Conservation (phyloP, 2,329 filamentous ascomycete genomes). For the Fusarium sororula region DNA sequence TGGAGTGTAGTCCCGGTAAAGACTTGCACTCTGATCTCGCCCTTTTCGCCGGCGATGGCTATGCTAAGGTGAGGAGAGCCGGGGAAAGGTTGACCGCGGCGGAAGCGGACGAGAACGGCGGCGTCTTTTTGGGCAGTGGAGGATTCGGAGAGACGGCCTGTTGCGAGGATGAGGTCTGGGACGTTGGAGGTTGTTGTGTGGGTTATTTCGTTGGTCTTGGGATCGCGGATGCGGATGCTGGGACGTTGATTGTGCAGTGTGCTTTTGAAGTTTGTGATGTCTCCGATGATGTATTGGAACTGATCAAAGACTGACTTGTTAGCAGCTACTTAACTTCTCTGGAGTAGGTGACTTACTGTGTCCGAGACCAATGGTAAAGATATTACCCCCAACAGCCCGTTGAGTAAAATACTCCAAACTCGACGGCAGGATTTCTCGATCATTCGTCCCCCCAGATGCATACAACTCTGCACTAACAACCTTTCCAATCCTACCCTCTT, state of each 20-base stretch:
- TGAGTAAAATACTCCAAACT: conserved; percentile 59
- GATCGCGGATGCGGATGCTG: conserved; percentile 48
- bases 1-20: conserved; percentile 42
- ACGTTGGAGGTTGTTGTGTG: conserved; percentile 51
- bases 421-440: conserved; percentile 45
- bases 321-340: not conserved
- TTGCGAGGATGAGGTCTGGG: conserved; percentile 53
- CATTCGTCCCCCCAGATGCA: conserved; percentile 49
- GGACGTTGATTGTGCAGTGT: conserved; percentile 58
- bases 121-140: conserved; percentile 46
- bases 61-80: conserved; percentile 57
- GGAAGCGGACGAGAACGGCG: conserved; percentile 55
- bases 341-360: conserved; percentile 49
- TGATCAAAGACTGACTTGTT: conserved; percentile 54
- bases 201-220: conserved; percentile 42
- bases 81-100: conserved; percentile 59
- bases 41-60: conserved; percentile 61
- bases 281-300: conserved; percentile 56
- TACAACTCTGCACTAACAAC: conserved; percentile 61
- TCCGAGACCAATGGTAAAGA: conserved; percentile 53
- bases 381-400: conserved; percentile 57
- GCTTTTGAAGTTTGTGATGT: conserved; percentile 51
- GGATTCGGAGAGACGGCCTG: conserved; percentile 49
- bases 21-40: conserved; percentile 56
- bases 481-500: conserved; percentile 58